These are phyloP conservation scores for Rheum nobile DNA, from an alignment of 148 eudicot species.

Conservation along the genomic window DNA sequence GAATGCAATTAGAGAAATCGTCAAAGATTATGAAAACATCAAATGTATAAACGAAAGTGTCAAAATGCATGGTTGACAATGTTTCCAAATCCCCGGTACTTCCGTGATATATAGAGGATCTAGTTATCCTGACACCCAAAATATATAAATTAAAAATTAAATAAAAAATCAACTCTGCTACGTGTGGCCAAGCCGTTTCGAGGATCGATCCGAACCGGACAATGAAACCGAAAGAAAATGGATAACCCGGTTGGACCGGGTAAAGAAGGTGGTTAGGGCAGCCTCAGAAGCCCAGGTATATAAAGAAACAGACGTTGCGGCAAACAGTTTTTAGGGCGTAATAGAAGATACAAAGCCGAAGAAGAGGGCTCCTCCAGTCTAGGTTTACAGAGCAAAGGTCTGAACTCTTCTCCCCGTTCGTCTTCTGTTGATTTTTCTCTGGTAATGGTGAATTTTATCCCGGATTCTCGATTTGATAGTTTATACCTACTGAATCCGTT, in stretches of 20 bases:
- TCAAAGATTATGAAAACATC: neutral
- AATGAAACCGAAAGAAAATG: neutral
- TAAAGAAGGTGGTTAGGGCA: constrained; percentile 29
- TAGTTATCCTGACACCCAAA: neutral
- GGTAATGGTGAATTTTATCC: neutral
- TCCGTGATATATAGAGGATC: neutral
- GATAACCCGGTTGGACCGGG: neutral
- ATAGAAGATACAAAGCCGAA: constrained; percentile 57
- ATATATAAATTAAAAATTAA: neutral
- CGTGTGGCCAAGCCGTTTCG: constrained; percentile 4
- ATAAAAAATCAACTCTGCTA: neutral
- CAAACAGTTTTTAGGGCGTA: constrained; percentile 48
- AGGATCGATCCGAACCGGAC: constrained; percentile 8
- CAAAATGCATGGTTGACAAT: neutral
- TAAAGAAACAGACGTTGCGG: constrained; percentile 4
- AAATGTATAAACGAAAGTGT: neutral
- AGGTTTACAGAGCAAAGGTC: constrained; percentile 8
- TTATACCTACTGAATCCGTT: neutral
- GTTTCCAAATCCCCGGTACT: neutral
- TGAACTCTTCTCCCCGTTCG: neutral
- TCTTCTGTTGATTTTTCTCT: neutral
- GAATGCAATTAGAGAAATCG: neutral
- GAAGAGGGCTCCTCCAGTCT: constrained; percentile 36
- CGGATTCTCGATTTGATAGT: constrained; percentile 1
- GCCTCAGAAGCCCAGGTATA: constrained; percentile 12